A percentile compares a stretch with the other conserved stretches of the same genome.
Conservation (phyloP, 2,329 filamentous ascomycete genomes). For the Cladosporium sp. region DNA sequence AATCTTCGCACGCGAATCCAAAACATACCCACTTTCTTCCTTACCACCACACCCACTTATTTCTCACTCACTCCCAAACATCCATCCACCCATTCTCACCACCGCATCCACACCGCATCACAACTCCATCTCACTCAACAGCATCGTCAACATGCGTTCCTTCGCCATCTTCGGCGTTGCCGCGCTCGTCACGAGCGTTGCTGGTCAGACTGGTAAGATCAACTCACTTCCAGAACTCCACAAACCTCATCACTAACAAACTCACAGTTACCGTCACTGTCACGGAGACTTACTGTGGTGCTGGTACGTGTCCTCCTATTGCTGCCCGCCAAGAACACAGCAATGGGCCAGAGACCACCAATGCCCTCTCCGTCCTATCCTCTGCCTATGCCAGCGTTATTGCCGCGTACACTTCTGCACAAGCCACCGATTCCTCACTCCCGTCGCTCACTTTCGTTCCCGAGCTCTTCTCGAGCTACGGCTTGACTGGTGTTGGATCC, state of each 20-base stretch:
- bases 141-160: constrained; percentile 14
- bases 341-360: constrained; percentile 16
- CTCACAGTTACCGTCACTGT: constrained; percentile 17
- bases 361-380: constrained; percentile 16
- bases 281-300: constrained; percentile 18
- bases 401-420: constrained; percentile 22
- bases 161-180: constrained; percentile 17
- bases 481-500: constrained; percentile 16
- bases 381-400: constrained; percentile 20
- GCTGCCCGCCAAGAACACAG: constrained; percentile 14
- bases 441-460: constrained; percentile 20
- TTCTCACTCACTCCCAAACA: neutral
- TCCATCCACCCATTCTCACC: neutral
- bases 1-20: constrained; percentile 15
- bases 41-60: neutral
- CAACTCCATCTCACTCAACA: constrained; percentile 5
- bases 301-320: constrained; percentile 19
- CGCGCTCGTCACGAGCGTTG: constrained; percentile 13
- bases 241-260: constrained; percentile 1
- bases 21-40: constrained; percentile 14
- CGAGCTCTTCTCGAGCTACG: constrained; percentile 23
- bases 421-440: constrained; percentile 21
- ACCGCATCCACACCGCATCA: constrained; percentile 8
- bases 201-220: constrained; percentile 16
- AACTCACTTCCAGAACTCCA: neutral